Conservation (phyloP, 2,329 filamentous ascomycete genomes). For the Fusarium tupiense region DNA sequence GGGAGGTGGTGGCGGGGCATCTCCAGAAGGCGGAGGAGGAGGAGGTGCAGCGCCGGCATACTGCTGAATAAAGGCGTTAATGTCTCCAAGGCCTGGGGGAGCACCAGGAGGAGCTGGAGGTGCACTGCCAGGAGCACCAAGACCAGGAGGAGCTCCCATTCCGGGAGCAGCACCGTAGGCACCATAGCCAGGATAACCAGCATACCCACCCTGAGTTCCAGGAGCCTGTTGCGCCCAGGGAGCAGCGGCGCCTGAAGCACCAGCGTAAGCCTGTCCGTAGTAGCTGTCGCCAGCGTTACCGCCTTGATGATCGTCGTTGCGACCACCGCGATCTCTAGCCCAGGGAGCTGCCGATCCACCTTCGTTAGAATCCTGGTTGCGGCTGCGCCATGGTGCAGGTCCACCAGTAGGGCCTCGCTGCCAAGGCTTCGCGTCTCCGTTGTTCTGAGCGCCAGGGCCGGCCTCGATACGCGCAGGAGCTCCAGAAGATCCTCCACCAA, state of each 20-base stretch:
- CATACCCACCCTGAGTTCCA: constrained; percentile 66
- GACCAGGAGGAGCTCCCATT: constrained; percentile 54
- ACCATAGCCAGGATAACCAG: constrained; percentile 58
- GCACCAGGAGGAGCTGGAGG: constrained; percentile 55
- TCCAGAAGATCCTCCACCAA: constrained; percentile 72
- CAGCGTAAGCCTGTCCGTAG: constrained; percentile 45
- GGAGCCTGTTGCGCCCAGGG: constrained; percentile 69
- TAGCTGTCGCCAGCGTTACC: constrained; percentile 44
- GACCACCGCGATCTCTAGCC: constrained; percentile 68
- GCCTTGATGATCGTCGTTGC: constrained; percentile 54
- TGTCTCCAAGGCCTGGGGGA: constrained; percentile 65
- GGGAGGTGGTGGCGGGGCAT: constrained; percentile 70
- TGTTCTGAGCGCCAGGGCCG: constrained; percentile 69
- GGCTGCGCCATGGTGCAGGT: constrained; percentile 80
- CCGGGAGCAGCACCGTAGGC: constrained; percentile 60
- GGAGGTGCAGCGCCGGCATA: constrained; percentile 65
- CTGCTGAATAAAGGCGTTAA: constrained; percentile 74
- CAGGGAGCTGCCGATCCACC: constrained; percentile 65
- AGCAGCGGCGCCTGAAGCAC: constrained; percentile 42
- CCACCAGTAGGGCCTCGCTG: constrained; percentile 86
- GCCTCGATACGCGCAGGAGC: constrained; percentile 87
- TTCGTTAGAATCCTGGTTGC: constrained; percentile 63
- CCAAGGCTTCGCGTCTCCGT: constrained; percentile 82
- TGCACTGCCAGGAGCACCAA: constrained; percentile 57
- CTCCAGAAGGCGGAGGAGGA: constrained; percentile 67